Conservation (phyloP, 768 basidiomycete genomes). For the Hysterangium stoloniferum region DNA sequence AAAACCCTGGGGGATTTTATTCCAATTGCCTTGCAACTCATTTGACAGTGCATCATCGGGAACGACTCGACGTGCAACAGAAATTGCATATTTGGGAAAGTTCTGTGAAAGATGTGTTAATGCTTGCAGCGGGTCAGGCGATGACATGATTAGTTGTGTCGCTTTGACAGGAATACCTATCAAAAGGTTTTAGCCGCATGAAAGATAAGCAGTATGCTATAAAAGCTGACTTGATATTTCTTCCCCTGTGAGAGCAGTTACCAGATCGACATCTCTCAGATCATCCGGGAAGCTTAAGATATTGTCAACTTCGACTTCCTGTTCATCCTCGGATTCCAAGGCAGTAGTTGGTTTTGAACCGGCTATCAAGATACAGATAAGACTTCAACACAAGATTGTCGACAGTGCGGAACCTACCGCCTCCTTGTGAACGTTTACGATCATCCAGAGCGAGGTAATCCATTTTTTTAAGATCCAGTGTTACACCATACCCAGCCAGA, state of each 20-base stretch:
- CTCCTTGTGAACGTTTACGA: conserved; percentile 26
- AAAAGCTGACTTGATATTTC: conserved; percentile 46
- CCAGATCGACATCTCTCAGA: conserved; percentile 14
- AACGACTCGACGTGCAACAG: conserved; percentile 62
- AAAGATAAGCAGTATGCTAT: neutral
- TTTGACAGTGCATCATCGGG: conserved; percentile 40
- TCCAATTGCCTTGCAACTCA: conserved; percentile 53
- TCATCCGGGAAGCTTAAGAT: conserved; percentile 33
- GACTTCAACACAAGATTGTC: neutral
- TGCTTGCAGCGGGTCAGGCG: conserved; percentile 43
- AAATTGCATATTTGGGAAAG: conserved; percentile 79
- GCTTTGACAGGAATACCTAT: conserved; percentile 68
- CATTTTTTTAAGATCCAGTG: conserved; percentile 91
- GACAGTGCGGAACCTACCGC: neutral
- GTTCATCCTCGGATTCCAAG: neutral
- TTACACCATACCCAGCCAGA: conserved; percentile 86
- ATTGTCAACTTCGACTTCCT: conserved; percentile 20
- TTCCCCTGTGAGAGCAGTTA: conserved; percentile 38
- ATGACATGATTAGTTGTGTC: conserved; percentile 63
- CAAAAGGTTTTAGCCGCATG: neutral
- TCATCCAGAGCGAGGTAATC: conserved; percentile 96
- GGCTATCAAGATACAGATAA: neutral
- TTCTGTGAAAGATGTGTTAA: conserved; percentile 73
- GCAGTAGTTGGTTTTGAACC: neutral
- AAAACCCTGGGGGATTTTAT: conserved; percentile 42